Evolutionary conservation across 805 yeast species (phyloP).

Genomic region (Starmerella asiatica): DNA sequence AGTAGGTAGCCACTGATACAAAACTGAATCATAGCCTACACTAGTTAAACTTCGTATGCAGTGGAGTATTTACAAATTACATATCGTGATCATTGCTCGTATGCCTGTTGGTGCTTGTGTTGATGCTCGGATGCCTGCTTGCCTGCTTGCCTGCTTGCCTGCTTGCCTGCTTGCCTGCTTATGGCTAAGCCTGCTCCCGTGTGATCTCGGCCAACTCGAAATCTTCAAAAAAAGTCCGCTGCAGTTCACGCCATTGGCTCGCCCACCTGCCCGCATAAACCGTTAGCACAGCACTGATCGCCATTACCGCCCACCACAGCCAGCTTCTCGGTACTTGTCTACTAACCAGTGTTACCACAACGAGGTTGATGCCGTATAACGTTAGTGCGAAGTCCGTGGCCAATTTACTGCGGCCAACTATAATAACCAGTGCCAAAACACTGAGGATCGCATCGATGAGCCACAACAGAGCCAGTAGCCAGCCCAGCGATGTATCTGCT

Average conservation of each 20-base stretch:
- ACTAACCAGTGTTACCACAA: constrained; percentile 53
- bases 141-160: too few relatives aligned
- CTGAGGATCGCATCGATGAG: constrained; percentile 68
- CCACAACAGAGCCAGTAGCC: constrained; percentile 66
- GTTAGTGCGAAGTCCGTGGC: constrained; percentile 98
- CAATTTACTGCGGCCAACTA: constrained; percentile 82
- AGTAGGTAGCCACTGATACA: too few relatives aligned
- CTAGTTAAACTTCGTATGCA: too few relatives aligned
- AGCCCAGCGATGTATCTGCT: constrained; percentile 65
- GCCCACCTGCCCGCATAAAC: constrained; percentile 78
- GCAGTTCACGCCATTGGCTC: constrained; percentile 79
- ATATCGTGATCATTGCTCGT: too few relatives aligned
- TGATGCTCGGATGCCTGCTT: too few relatives aligned
- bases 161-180: too few relatives aligned
- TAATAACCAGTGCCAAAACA: constrained; percentile 68
- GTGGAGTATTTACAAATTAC: too few relatives aligned
- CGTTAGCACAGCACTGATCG: constrained; percentile 51
- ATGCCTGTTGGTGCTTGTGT: too few relatives aligned
- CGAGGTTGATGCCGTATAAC: constrained; percentile 63
- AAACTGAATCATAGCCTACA: too few relatives aligned
- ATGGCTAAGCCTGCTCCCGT: constrained; percentile 4
- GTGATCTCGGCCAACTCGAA: constrained; percentile 30
- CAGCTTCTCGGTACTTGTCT: constrained; percentile 54
- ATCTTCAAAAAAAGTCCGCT: constrained; percentile 73
- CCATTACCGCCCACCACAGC: constrained; percentile 77